phyloP scores from a whole-genome alignment of 2,329 filamentous ascomycete genomes.

The Lasiodiplodia hormozganensis region DNA sequence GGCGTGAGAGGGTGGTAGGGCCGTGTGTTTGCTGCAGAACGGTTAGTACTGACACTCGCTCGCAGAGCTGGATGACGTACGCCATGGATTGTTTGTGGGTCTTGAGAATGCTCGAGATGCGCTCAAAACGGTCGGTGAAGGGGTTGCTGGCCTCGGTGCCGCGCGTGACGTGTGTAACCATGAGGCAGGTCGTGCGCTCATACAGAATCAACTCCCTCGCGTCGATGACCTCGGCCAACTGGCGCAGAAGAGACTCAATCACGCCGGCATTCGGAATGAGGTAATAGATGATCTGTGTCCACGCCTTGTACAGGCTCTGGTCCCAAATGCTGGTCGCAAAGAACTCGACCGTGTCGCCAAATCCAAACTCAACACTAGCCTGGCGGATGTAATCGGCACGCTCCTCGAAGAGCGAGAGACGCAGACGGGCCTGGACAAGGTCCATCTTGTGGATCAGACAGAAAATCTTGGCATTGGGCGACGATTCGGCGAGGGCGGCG shows the following conservation, averaged over 20 bases:
- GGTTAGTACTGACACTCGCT: slow-evolving; percentile 33
- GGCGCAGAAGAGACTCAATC: slow-evolving; percentile 84
- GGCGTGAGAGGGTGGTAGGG: slow-evolving; percentile 79
- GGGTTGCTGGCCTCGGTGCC: slow-evolving; percentile 79
- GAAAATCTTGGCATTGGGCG: slow-evolving; percentile 82
- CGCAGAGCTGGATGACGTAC: slow-evolving; percentile 39
- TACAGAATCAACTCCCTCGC: slow-evolving; percentile 95
- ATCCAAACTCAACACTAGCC: slow-evolving; percentile 66
- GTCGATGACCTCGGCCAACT: slow-evolving; percentile 84
- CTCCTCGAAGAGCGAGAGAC: slow-evolving; percentile 84
- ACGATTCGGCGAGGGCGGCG: slow-evolving; percentile 85
- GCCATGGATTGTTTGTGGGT: slow-evolving; percentile 87
- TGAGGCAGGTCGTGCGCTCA: slow-evolving; percentile 93
- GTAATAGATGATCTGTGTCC: slow-evolving; percentile 97
- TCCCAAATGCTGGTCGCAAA: slow-evolving; percentile 99
- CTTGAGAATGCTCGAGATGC: slow-evolving; percentile 96
- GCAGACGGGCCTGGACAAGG: slow-evolving; percentile 80
- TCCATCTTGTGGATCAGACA: slow-evolving; percentile 99
- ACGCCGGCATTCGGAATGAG: slow-evolving; percentile 91
- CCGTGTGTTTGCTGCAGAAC: slow-evolving; percentile 73
- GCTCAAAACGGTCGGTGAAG: slow-evolving; percentile 90
- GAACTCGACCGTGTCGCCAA: slow-evolving; percentile 73
- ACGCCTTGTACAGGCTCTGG: slow-evolving; percentile 96
- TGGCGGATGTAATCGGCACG: slow-evolving; percentile 77
- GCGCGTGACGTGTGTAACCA: slow-evolving; percentile 90